Evolutionary conservation across 306 rosid species (phyloP), one percentile per base, ranked within the genome.

Genomic region (Hippophae tibetana): DNA sequence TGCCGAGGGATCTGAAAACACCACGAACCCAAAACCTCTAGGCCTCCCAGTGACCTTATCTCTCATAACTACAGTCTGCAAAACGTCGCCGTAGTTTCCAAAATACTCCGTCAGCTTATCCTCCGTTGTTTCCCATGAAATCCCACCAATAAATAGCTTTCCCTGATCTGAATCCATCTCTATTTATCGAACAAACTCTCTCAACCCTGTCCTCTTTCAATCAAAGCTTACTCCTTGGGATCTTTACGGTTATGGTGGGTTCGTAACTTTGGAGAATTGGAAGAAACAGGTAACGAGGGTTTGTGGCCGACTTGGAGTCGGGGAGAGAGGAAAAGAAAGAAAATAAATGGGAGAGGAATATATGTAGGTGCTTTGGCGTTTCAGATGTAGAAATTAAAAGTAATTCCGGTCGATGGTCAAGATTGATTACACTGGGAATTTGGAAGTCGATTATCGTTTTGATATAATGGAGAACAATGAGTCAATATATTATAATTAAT

Each of bases 151-250:
- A 43, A 90, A 90, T 42, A 90, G 83, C 86, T 90, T 90, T 1
- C 98, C 96, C 62, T 83, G 98, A 87, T 90, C 98, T 54, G 98
- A 87, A 76, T 90, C 98, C 98, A 90, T 87, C 55, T 56, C 54
- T 49, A 23, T 75, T 65, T 56, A 31, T 52, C 60, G 9, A 40
- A 56, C 4, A 46, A 57, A 41, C 44, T 47, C 12, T 10, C 64
- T 6, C 49, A 31, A 31, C 31, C 12, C 40, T 8, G 38, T 56
- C 42, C 53, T 60, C 14, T 52, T 12, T 25, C 48, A 31, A 14
- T 4, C 42, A 9, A 46, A 38, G 42, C 41, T 44, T 42, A 57
- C 14, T 54, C 6, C 59, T 62, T 56, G 27, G n/a, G 7, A 47
- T 51, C 27, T 49, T 18, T 31, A 31, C 38, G 5, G 38, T 31